These are phyloP conservation scores for Colletotrichum higginsianum DNA, from an alignment of 2,329 filamentous ascomycete genomes.

Conservation along the genomic window DNA sequence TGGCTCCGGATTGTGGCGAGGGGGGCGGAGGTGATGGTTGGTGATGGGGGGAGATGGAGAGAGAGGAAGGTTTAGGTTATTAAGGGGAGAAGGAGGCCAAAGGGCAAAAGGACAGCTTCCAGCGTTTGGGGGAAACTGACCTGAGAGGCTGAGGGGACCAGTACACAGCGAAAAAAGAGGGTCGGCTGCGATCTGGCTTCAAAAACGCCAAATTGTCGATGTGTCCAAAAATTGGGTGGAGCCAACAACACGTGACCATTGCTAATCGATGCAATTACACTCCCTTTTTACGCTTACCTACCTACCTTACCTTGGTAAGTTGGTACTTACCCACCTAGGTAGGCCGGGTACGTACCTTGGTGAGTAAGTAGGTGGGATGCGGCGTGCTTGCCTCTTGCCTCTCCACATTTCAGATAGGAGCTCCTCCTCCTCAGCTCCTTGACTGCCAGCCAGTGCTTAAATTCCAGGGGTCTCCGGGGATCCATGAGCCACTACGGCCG, in stretches of 20 bases:
- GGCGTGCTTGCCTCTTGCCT: background rate
- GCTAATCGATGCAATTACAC: constrained; percentile 17
- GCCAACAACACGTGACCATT: constrained; percentile 51
- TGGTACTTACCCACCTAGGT: background rate
- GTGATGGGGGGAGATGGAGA: constrained; percentile 47
- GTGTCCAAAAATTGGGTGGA: constrained; percentile 60
- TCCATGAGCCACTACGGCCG: background rate
- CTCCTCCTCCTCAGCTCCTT: background rate
- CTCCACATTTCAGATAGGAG: constrained; percentile 14
- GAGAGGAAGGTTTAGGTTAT: constrained; percentile 44
- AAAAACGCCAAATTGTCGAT: constrained; percentile 58
- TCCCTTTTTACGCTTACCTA: background rate
- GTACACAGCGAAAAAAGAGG: constrained; percentile 33
- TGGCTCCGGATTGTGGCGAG: constrained; percentile 51
- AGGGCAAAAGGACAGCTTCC: constrained; percentile 45
- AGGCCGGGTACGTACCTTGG: too few species aligned
- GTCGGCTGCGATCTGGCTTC: constrained; percentile 59
- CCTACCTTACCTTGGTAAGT: background rate
- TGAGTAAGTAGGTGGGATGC: too few species aligned
- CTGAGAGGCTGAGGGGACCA: constrained; percentile 44
- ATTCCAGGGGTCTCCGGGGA: constrained; percentile 33
- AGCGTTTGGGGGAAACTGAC: constrained; percentile 20
- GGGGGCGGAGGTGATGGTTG: constrained; percentile 50
- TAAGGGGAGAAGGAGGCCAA: constrained; percentile 52
- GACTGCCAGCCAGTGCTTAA: constrained; percentile 14